phyloP scores from a whole-genome alignment of 108 stramenopile genomes.

The Epithemia pelagica region DNA sequence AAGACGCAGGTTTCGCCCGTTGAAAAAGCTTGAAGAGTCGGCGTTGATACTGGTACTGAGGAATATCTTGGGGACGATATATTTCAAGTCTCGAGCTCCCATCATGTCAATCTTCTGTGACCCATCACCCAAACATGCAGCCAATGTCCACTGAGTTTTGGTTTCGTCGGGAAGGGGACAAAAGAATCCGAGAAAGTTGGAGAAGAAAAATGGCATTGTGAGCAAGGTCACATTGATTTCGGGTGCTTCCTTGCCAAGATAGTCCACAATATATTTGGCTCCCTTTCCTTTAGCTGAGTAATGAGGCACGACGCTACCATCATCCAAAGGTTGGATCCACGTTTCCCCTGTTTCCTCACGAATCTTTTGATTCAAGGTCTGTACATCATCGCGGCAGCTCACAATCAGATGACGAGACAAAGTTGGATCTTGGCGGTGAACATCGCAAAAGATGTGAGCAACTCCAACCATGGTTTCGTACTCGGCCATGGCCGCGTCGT shows the following conservation, averaged over 20 bases:
- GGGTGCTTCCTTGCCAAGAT: slow-evolving; percentile 23
- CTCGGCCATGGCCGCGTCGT: slow-evolving; percentile 34
- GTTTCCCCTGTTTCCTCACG: slow-evolving; percentile 12
- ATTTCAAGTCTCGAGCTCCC: slow-evolving; percentile 30
- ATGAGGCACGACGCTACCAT: slow-evolving; percentile 56
- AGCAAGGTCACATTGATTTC: slow-evolving; percentile 36
- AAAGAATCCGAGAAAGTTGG: slow-evolving; percentile 45
- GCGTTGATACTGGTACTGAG: background rate
- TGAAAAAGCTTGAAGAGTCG: slow-evolving; percentile 11
- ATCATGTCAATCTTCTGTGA: slow-evolving; percentile 42
- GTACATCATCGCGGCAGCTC: slow-evolving; percentile 45
- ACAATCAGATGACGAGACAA: slow-evolving; percentile 42
- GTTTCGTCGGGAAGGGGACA: slow-evolving; percentile 39
- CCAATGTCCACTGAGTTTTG: slow-evolving; percentile 44
- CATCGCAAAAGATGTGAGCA: slow-evolving; percentile 28
- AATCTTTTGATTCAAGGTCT: slow-evolving; percentile 25
- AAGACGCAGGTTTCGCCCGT: slow-evolving; percentile 29
- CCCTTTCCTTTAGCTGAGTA: slow-evolving; percentile 44
- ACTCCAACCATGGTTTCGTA: slow-evolving; percentile 38
- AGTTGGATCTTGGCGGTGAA: slow-evolving; percentile 25
- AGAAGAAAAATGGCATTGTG: slow-evolving; percentile 48
- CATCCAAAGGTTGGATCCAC: slow-evolving; percentile 45
- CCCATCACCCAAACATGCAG: slow-evolving; percentile 42
- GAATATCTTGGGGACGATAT: slow-evolving; percentile 11
- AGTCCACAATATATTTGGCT: slow-evolving; percentile 29